Percentiles rank a stretch among this genome's conserved stretches.
phyloP scores from a whole-genome alignment of 73 alveolate species.

The Diophrys appendiculata region DNA sequence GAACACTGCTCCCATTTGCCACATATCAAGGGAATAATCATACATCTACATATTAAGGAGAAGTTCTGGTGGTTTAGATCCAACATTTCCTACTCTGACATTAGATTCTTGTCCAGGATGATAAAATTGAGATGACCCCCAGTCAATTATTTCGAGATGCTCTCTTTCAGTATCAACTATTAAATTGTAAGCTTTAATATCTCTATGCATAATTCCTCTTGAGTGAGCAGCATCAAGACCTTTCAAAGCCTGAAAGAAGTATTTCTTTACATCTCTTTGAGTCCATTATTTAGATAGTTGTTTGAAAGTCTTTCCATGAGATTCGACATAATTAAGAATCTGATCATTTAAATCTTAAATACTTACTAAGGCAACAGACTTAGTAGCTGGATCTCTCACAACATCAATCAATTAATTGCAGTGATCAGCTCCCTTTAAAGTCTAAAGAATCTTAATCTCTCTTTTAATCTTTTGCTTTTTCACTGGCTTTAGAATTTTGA shows the following conservation, averaged over 20 bases:
- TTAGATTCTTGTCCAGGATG: constrained; percentile 70
- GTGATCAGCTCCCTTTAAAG: constrained; percentile 74
- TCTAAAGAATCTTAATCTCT: constrained; percentile 84
- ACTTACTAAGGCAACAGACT: constrained; percentile 67
- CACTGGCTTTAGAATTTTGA: constrained; percentile 92
- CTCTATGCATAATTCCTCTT: constrained; percentile 89
- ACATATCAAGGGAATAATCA: constrained; percentile 65
- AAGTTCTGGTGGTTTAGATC: constrained; percentile 68
- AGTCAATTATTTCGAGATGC: constrained; percentile 77
- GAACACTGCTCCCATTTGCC: constrained; percentile 74
- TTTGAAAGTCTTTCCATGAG: constrained; percentile 68
- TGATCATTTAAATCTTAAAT: neutral
- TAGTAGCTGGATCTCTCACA: constrained; percentile 77
- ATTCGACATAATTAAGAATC: constrained; percentile 54
- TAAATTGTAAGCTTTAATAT: constrained; percentile 82
- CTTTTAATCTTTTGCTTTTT: constrained; percentile 91
- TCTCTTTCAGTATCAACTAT: constrained; percentile 70
- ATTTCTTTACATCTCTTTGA: constrained; percentile 63
- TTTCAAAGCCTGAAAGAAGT: constrained; percentile 58
- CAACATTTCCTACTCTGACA: constrained; percentile 54
- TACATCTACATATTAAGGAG: constrained; percentile 50
- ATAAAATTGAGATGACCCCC: constrained; percentile 89
- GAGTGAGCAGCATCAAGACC: constrained; percentile 78
- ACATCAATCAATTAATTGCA: constrained; percentile 72
- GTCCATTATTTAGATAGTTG: constrained; percentile 61